These are phyloP conservation scores for Nicotiana attenuata DNA, from an alignment of 257 asterid species.

Conservation along the genomic window DNA sequence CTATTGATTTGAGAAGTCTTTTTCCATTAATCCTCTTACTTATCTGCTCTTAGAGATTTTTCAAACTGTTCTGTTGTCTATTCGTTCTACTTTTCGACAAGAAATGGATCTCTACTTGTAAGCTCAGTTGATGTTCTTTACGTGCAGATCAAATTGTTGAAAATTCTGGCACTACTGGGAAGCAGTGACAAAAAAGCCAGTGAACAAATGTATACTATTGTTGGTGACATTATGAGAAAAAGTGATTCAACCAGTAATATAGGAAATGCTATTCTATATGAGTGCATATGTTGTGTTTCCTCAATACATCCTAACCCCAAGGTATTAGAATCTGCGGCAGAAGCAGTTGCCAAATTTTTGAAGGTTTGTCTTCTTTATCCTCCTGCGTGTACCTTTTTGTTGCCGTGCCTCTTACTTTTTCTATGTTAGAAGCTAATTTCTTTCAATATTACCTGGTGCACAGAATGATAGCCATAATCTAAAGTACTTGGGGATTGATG, in stretches of 20 bases:
- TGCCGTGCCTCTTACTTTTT: not conserved
- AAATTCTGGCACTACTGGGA: constrained; percentile 73
- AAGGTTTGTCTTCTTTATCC: constrained; percentile 47
- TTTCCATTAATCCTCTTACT: not conserved
- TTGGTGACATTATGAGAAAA: constrained; percentile 83
- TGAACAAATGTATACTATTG: constrained; percentile 87
- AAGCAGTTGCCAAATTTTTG: constrained; percentile 76
- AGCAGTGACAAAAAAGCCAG: constrained; percentile 90
- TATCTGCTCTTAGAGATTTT: not conserved
- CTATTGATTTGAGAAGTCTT: not conserved
- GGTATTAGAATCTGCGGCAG: constrained; percentile 87
- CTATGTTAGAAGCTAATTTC: not conserved
- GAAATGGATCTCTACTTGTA: not conserved
- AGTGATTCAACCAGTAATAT: constrained; percentile 80
- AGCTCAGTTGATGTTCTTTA: not conserved
- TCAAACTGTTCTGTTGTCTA: not conserved
- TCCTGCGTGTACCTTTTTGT: not conserved
- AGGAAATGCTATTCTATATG: constrained; percentile 90
- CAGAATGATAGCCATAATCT: constrained; percentile 99
- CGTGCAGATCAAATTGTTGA: constrained; percentile 80
- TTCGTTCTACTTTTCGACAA: not conserved
- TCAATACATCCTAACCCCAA: constrained; percentile 83
- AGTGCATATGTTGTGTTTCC: constrained; percentile 87
- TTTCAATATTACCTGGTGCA: constrained; percentile 23
- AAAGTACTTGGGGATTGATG: constrained; percentile 96